phyloP scores from a whole-genome alignment of 352 stramenopile genomes.

The Pythium periplocum region DNA sequence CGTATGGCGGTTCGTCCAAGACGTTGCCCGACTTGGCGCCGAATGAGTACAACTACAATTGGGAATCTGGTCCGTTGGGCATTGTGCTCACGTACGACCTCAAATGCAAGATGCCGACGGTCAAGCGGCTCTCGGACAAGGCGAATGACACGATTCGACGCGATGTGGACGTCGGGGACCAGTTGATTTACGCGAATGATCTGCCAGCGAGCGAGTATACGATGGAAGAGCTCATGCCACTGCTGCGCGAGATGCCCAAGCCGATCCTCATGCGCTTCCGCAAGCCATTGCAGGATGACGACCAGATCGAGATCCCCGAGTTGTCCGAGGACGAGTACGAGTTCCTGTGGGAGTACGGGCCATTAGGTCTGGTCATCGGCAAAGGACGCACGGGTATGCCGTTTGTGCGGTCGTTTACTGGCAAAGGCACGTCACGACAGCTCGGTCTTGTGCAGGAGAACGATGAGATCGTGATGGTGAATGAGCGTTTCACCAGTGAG shows the following conservation, averaged over 20 bases:
- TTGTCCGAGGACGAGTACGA: slow-evolving; percentile 71
- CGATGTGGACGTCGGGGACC: slow-evolving; percentile 50
- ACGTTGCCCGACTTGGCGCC: slow-evolving; percentile 46
- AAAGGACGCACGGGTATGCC: slow-evolving; percentile 45
- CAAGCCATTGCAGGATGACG: slow-evolving; percentile 41
- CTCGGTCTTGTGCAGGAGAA: slow-evolving; percentile 62
- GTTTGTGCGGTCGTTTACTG: slow-evolving; percentile 78
- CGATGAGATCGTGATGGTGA: slow-evolving; percentile 82
- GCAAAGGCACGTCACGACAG: slow-evolving; percentile 71
- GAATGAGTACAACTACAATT: slow-evolving; percentile 81
- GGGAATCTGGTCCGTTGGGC: slow-evolving; percentile 61
- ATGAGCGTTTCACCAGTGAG: slow-evolving; percentile 41
- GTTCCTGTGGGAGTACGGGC: slow-evolving; percentile 79
- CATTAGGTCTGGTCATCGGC: slow-evolving; percentile 65
- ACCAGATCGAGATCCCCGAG: slow-evolving; percentile 44
- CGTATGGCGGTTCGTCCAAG: slow-evolving; percentile 42
- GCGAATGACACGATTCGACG: slow-evolving; percentile 36
- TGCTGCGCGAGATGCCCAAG: slow-evolving; percentile 75
- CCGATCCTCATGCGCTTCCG: slow-evolving; percentile 74
- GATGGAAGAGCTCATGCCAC: slow-evolving; percentile 65
- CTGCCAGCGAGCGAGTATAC: slow-evolving; percentile 63
- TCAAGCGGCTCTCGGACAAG: slow-evolving; percentile 72
- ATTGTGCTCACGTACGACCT: slow-evolving; percentile 68
- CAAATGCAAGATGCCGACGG: slow-evolving; percentile 64
- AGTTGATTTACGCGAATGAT: slow-evolving; percentile 81